These are phyloP conservation scores for Sphagnum fallax DNA, from an alignment of 228 moss, liverwort and hornwort species.

Conservation along the genomic window DNA sequence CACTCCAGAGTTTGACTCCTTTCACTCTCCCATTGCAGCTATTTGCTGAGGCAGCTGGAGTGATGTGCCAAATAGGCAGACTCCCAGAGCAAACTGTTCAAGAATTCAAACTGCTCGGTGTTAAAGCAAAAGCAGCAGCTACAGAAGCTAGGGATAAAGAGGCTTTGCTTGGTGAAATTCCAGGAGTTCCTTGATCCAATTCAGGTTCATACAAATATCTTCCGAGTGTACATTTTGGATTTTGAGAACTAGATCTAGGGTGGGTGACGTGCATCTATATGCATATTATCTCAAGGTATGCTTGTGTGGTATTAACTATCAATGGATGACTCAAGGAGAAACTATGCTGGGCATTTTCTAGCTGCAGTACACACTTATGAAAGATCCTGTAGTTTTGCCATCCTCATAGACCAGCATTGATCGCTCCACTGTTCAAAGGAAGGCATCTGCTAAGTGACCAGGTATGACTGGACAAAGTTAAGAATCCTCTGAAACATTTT, in stretches of 20 bases:
- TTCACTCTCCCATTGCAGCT: conserved; percentile 32
- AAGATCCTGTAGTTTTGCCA: conserved; percentile 90
- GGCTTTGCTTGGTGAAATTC: conserved; percentile 91
- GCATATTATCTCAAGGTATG: background rate
- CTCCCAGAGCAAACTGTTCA: conserved; percentile 40
- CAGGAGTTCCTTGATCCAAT: conserved; percentile 96
- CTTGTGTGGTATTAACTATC: background rate
- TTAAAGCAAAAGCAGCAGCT: conserved; percentile 58
- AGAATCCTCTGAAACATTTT: too few relatives aligned
- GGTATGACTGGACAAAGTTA: conserved; percentile 22
- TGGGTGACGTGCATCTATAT: too few relatives aligned
- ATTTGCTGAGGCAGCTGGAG: conserved; percentile 52
- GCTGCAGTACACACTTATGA: conserved; percentile 93
- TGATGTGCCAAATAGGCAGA: conserved; percentile 30
- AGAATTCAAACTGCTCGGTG: conserved; percentile 70
- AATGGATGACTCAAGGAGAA: too few relatives aligned
- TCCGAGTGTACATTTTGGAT: background rate
- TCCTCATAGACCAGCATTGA: conserved; percentile 88
- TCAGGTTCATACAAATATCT: conserved; percentile 42
- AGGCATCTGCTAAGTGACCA: conserved; percentile 98
- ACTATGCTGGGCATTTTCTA: background rate
- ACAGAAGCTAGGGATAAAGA: conserved; percentile 88
- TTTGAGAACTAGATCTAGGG: background rate
- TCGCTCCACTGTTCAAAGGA: conserved; percentile 76
- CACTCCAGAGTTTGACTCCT: too few relatives aligned